Percentiles rank a stretch among this genome's conserved stretches.
phyloP scores from a whole-genome alignment of 2,329 filamentous ascomycete genomes.

The Huntiella bhutanensis region DNA sequence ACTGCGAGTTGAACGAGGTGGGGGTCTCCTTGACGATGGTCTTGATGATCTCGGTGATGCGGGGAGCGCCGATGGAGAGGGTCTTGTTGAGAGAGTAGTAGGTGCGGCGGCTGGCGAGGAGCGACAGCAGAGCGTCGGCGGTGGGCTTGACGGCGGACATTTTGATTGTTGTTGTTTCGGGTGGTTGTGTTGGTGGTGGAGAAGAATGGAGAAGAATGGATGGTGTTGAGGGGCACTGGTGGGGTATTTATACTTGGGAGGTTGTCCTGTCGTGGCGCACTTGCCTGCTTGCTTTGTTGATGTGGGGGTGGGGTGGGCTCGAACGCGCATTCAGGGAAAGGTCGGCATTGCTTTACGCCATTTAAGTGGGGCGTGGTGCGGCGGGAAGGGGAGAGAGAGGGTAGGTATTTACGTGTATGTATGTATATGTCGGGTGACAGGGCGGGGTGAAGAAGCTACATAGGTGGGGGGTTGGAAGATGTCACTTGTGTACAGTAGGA shows the following conservation, averaged over 20 bases:
- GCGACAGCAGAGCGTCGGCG: slow-evolving; percentile 33
- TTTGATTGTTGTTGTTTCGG: slow-evolving; percentile 14
- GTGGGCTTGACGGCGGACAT: slow-evolving; percentile 23
- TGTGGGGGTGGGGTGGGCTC: too few species aligned
- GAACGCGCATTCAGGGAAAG: too few species aligned
- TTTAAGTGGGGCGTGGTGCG: too few species aligned
- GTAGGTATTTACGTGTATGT: too few species aligned
- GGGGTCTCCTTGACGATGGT: slow-evolving; percentile 50
- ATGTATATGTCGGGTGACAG: too few species aligned
- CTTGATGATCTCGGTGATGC: slow-evolving; percentile 46
- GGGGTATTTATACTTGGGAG: not conserved
- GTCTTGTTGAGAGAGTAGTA: slow-evolving; percentile 49
- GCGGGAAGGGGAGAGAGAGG: too few species aligned
- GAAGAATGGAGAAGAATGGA: slow-evolving; percentile 2
- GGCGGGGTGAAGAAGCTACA: too few species aligned
- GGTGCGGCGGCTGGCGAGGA: slow-evolving; percentile 48
- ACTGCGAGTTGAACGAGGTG: slow-evolving; percentile 77
- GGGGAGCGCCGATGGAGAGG: slow-evolving; percentile 33
- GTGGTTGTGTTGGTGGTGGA: not conserved
- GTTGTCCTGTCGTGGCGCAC: too few species aligned
- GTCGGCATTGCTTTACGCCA: too few species aligned
- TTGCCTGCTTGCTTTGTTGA: too few species aligned
- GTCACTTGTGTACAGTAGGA: too few species aligned
- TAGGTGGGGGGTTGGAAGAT: too few species aligned
- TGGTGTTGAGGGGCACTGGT: not conserved